A percentile compares a stretch with the other conserved stretches of the same genome.
Evolutionary conservation across 805 yeast species (phyloP).

Genomic region (Metschnikowia shivogae): DNA sequence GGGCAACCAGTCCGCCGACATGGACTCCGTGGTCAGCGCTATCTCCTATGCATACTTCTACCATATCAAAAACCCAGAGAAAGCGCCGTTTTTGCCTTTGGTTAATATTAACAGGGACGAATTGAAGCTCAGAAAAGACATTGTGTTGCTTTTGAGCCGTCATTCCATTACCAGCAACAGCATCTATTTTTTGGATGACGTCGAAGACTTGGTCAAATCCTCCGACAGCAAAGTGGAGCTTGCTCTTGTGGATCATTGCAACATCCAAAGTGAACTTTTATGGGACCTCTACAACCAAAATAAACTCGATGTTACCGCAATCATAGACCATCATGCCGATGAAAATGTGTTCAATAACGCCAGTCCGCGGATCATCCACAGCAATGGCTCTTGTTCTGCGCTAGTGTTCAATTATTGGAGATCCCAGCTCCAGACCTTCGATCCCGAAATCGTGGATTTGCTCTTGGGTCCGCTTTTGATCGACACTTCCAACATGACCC

Average conservation of each 20-base stretch:
- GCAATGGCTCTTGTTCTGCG: constrained; percentile 76
- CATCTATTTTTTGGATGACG: constrained; percentile 67
- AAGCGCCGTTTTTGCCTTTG: constrained; percentile 54
- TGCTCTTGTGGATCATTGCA: constrained; percentile 80
- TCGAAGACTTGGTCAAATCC: constrained; percentile 42
- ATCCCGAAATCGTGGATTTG: constrained; percentile 40
- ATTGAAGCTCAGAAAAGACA: constrained; percentile 66
- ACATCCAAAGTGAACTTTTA: constrained; percentile 49
- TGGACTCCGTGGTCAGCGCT: constrained; percentile 83
- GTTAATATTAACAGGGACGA: constrained; percentile 70
- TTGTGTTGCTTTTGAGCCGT: constrained; percentile 47
- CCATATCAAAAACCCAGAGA: constrained; percentile 26
- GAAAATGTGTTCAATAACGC: constrained; percentile 47
- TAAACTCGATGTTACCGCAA: constrained; percentile 42
- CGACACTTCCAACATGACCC: constrained; percentile 69
- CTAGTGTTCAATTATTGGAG: constrained; percentile 66
- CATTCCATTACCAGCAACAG: constrained; percentile 45
- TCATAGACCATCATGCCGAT: constrained; percentile 89
- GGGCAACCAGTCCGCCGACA: constrained; percentile 84
- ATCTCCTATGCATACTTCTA: constrained; percentile 64
- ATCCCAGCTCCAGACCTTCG: constrained; percentile 16
- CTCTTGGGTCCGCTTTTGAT: constrained; percentile 65
- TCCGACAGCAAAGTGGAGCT: background rate
- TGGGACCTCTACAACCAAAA: constrained; percentile 23
- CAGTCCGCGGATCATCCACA: constrained; percentile 56